Evolutionary conservation across 768 basidiomycete species (phyloP).

Genomic region (Arthromyces matolae): DNA sequence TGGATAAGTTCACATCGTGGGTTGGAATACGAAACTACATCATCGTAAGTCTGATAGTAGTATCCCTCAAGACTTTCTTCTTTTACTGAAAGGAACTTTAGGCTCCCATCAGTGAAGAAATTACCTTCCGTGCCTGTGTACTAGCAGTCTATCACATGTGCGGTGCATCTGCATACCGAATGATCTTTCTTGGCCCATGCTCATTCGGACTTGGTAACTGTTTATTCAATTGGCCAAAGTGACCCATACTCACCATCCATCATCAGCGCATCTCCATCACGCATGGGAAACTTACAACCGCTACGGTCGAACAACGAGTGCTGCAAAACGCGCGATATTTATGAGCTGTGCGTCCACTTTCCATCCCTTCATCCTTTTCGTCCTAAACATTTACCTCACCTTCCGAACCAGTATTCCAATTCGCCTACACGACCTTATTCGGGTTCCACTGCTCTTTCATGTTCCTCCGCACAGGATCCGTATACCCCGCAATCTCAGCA

Average conservation of each 20-base stretch:
- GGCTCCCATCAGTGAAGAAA: slow-evolving; percentile 91
- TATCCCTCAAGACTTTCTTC: too few species aligned
- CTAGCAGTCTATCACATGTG: slow-evolving; percentile 70
- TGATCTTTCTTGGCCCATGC: slow-evolving; percentile 81
- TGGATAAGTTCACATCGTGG: slow-evolving; percentile 43
- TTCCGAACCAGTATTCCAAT: slow-evolving; percentile 79
- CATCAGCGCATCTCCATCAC: slow-evolving; percentile 86
- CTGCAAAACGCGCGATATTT: slow-evolving; percentile 59
- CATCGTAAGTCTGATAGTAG: slow-evolving; percentile 30
- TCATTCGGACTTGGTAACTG: slow-evolving; percentile 87
- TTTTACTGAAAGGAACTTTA: slow-evolving; percentile 33
- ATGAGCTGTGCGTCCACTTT: slow-evolving; percentile 44
- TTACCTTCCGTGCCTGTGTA: slow-evolving; percentile 87
- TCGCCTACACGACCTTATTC: slow-evolving; percentile 88
- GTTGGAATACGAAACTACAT: slow-evolving; percentile 70
- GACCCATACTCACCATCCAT: neutral
- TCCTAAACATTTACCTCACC: neutral
- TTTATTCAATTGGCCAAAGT: neutral
- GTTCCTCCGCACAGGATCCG: slow-evolving; percentile 80
- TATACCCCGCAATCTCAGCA: slow-evolving; percentile 71
- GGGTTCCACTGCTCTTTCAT: slow-evolving; percentile 86
- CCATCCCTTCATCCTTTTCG: neutral
- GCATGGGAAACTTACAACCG: slow-evolving; percentile 82
- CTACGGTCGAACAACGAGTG: slow-evolving; percentile 63
- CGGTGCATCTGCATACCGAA: slow-evolving; percentile 45